Conservation (phyloP, 257 asterid genomes). For the Nicotiana paniculata region DNA sequence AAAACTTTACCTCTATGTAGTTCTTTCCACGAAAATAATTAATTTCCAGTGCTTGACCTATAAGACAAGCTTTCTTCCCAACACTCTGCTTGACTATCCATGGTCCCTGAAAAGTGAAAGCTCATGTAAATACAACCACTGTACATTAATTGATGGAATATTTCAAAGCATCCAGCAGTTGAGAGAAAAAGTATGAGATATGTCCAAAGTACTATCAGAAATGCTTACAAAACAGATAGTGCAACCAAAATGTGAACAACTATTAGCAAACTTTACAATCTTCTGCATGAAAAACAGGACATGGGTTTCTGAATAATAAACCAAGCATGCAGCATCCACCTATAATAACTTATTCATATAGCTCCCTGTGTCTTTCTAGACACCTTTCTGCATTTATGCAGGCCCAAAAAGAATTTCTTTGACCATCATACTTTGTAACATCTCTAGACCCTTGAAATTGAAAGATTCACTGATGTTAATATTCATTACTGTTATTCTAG, state of each 20-base stretch:
- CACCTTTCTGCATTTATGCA: neutral
- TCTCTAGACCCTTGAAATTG: neutral
- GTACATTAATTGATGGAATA: neutral
- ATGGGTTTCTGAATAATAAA: neutral
- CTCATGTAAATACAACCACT: neutral
- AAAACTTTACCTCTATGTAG: constrained; percentile 75
- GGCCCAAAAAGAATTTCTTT: neutral
- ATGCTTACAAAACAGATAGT: neutral
- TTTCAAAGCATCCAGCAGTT: neutral
- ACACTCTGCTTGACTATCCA: constrained; percentile 98
- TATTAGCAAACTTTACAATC: neutral
- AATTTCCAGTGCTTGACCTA: constrained; percentile 79
- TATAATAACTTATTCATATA: neutral
- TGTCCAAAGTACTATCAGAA: neutral
- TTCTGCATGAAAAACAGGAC: neutral
- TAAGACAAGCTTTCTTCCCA: constrained; percentile 79
- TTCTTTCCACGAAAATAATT: constrained; percentile 81
- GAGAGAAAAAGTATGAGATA: neutral
- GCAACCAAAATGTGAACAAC: neutral
- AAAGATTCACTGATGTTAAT: neutral
- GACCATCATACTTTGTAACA: neutral
- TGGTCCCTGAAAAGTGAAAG: constrained; percentile 59
- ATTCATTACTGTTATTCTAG: neutral
- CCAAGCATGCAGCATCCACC: neutral
- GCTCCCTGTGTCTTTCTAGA: neutral